Base-by-base conservation (phyloP, 1,139 yeast species). In the Nakaseomyces delphensis region DNA sequence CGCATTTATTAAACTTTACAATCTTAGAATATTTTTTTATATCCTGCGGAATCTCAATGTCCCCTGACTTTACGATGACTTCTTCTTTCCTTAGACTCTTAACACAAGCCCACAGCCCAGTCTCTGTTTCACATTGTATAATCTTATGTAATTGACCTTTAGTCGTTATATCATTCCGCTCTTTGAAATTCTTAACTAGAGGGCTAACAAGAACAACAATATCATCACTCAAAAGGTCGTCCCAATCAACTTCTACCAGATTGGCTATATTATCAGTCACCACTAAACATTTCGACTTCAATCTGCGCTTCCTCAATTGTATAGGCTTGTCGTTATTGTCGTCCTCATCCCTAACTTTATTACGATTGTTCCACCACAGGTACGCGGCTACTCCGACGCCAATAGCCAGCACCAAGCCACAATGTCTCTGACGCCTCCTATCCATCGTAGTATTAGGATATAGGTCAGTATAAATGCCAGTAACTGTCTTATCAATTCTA, bases 51-150 rank as follows among this genome's bases (percentile, higher is more conserved):
- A 64, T 46, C 2, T 48, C 43, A 4, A 68, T 44, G 30, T 66
- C 71, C 19, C 51, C 55, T 4, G 54, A 46, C 11, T 57, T 53
- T 3, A 69, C 53, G 23, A 68, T 47, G 28, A 69, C 55, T 4
- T 58, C 42, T 11, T 60, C 54, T 16, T 67, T 62, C 25, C 54
- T 54, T 14, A 71, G 37, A 41, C 68, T 73, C 42, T 68, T 68
- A 9, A 69, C 57, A 15, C 71, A 57, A 14, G 73, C 67, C 64
- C 72, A 69, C 2, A 68, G 52, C 4, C 75, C 71, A 9, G 54
- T 59, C 41, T 58, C 55, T 1, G 67, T 62, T 3, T 59, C 63
- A 39, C 73, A 67, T 35, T 54, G 55, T 3, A 71, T 66, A 2
- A 70, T 48, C 44, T 67, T 64, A 45, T 50, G 56, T 10, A 40